Base-by-base conservation (phyloP, 2,329 filamentous ascomycete genomes). In the Colletotrichum tamarilloi region DNA sequence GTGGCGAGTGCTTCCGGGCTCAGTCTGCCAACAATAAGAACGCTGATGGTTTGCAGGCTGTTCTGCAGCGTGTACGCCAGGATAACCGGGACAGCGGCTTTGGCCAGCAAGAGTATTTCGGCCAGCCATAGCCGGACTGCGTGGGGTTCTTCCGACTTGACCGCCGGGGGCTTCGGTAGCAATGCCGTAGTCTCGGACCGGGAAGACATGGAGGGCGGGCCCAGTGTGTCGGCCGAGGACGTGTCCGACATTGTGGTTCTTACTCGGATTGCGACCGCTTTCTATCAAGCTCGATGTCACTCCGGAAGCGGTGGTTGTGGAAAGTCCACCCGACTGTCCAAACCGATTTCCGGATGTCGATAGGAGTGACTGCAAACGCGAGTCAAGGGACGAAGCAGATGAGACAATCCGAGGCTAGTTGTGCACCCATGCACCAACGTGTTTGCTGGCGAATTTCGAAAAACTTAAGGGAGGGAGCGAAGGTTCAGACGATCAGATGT, bases 31-130 rank as follows among this genome's bases (percentile, higher is more conserved):
- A 94, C 94, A 49, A 97, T 92, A 58, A 97, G 84, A 5, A 97
- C 93, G 0, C 94, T 97, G 1, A 93, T 80, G 0, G 95, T 97
- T 80, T 97, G 95, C 0, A 97, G 85, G 5, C 93, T 95, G 81
- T 96, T 97, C 74, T 97, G 95, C 5, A 97, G 86, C 9, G 92
- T 92, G 81, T 97, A 97, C 72, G 94, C 94, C 49, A 97, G 80
- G 73, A 97, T 95, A 3, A 97, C 93, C 0, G 94, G 94, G 1
- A 94, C 81, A 0, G 94, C 94, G 28, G 90, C 90, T 77, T 89
- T 92, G 49, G 93, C 82, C 1, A 97, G 84, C 7, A 94, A 83
- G 85, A 89, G 89, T 76, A 94, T 91, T 80, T 97, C 94, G 28
- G 73, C 57, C 49, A 75, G 24, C 72, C 72, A 74, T 53, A 59